These are phyloP conservation scores for Camellia lanceoleosa DNA, from an alignment of 148 eudicot genomes.

Conservation along the genomic window DNA sequence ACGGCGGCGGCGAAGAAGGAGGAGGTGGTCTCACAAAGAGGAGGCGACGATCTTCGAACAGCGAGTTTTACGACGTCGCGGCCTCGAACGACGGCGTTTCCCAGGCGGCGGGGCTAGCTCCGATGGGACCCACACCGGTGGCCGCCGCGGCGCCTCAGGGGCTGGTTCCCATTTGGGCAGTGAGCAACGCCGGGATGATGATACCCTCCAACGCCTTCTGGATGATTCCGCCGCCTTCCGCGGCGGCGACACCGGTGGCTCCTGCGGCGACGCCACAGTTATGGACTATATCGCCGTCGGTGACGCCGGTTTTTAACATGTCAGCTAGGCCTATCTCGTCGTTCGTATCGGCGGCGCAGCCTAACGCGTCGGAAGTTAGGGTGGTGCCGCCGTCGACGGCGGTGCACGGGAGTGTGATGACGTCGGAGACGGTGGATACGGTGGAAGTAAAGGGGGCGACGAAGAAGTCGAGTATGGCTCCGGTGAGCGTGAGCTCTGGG, in stretches of 20 bases:
- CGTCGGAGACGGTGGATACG: not conserved
- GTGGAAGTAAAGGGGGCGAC: conserved; percentile 4
- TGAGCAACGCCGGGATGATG: conserved; percentile 20
- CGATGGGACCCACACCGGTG: conserved; percentile 12
- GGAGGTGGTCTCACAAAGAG: not conserved
- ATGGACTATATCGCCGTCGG: conserved; percentile 29
- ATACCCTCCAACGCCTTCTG: conserved; percentile 33
- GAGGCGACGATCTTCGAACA: conserved; percentile 16
- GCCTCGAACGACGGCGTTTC: conserved; percentile 18
- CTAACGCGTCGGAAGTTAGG: not conserved
- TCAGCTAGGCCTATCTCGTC: conserved; percentile 22
- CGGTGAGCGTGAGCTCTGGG: conserved; percentile 14
- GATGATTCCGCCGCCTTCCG: conserved; percentile 29
- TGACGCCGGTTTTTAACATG: conserved; percentile 19
- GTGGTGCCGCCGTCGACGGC: not conserved
- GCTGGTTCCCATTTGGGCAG: conserved; percentile 36
- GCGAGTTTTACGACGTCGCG: conserved; percentile 13
- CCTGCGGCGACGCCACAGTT: conserved; percentile 22
- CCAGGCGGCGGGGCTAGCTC: conserved; percentile 26
- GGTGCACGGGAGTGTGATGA: conserved; percentile 9
- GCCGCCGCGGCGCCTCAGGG: conserved; percentile 20
- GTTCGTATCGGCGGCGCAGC: conserved; percentile 16
- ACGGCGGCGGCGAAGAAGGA: not conserved
- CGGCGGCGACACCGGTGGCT: not conserved
- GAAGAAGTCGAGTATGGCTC: conserved; percentile 27